These are phyloP conservation scores for Penstemon eatonii DNA, from an alignment of 257 asterid species.

Conservation along the genomic window DNA sequence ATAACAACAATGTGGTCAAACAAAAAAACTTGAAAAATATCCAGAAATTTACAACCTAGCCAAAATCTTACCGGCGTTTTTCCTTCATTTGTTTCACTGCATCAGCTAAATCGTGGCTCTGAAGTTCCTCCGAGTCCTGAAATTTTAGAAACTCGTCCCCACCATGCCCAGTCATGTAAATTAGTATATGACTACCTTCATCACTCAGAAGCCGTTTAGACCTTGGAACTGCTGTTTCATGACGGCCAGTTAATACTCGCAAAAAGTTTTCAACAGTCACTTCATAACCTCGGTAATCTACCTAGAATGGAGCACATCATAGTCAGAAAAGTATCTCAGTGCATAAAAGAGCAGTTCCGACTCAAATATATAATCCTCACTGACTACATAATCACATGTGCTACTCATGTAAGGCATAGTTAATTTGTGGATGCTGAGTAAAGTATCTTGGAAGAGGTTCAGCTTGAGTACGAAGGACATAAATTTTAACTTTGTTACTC, in stretches of 20 bases:
- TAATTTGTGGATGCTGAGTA: neutral
- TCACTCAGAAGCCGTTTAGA: constrained; percentile 97
- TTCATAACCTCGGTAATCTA: constrained; percentile 97
- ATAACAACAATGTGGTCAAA: too few species aligned
- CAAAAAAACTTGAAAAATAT: too few species aligned
- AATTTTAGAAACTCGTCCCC: constrained; percentile 98
- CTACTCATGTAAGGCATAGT: neutral
- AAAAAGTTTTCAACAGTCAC: constrained; percentile 91
- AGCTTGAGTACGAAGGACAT: neutral
- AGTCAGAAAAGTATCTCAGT: constrained; percentile 30
- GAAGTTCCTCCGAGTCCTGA: constrained; percentile 98
- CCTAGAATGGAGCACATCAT: constrained; percentile 51
- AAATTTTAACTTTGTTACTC: neutral
- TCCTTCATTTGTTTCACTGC: constrained; percentile 99
- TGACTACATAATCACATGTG: constrained; percentile 12
- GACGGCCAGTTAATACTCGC: constrained; percentile 90
- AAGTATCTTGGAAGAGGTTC: neutral
- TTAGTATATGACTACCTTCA: constrained; percentile 95
- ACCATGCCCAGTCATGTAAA: constrained; percentile 98
- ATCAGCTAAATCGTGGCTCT: constrained; percentile 97
- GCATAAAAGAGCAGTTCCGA: constrained; percentile 11
- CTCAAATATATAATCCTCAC: constrained; percentile 16
- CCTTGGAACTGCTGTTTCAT: constrained; percentile 89
- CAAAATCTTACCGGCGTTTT: constrained; percentile 64
- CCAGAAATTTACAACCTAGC: constrained; percentile 4